Conservation (phyloP, 805 yeast species). For the Ogataea ganodermae region DNA sequence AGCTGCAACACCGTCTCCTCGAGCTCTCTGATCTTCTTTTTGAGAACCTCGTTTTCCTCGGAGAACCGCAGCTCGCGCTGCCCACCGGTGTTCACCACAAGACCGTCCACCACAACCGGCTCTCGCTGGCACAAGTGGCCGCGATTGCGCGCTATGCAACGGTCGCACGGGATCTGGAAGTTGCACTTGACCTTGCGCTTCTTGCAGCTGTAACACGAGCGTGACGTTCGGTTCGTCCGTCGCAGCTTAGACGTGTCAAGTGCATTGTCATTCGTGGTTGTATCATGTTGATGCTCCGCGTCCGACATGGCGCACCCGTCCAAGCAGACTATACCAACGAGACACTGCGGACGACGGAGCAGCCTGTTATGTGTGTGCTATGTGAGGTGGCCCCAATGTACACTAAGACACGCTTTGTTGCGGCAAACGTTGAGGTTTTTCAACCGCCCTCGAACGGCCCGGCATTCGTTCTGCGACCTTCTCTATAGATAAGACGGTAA, state of each 20-base stretch:
- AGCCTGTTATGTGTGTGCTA: no score
- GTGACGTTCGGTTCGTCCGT: constrained; percentile 37
- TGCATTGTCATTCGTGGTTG: neutral
- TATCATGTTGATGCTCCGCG: neutral
- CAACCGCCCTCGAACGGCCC: no score
- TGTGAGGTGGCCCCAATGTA: no score
- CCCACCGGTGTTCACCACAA: constrained; percentile 29
- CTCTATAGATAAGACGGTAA: neutral
- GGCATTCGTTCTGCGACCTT: neutral
- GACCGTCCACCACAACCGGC: constrained; percentile 37
- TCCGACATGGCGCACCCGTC: no score
- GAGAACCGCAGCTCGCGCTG: constrained; percentile 28
- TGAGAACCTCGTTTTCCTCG: constrained; percentile 32
- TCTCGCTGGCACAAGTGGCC: constrained; percentile 37
- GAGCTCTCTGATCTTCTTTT: constrained; percentile 28
- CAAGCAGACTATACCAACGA: no score
- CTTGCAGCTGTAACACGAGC: constrained; percentile 49
- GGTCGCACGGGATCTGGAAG: constrained; percentile 47
- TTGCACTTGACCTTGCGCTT: constrained; percentile 51
- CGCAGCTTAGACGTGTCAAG: constrained; percentile 24
- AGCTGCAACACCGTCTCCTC: constrained; percentile 26
- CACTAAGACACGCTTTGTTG: no score
- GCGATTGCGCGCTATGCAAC: constrained; percentile 39
- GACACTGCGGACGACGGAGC: no score
- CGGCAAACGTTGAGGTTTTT: no score